phyloP scores from a whole-genome alignment of 768 basidiomycete genomes.

The Kwoniella newhampshirensis region DNA sequence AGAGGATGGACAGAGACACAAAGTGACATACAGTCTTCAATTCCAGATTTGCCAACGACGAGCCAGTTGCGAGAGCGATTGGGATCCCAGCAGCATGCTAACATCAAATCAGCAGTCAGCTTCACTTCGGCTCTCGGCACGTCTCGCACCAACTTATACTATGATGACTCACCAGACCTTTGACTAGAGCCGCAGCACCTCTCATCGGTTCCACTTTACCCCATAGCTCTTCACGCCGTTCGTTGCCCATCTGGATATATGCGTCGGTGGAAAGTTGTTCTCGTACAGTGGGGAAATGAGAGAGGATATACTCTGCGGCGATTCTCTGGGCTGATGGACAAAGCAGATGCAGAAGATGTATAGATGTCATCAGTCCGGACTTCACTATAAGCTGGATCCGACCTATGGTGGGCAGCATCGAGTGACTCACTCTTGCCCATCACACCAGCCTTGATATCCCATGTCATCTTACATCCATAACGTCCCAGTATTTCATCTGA shows the following conservation, averaged over 20 bases:
- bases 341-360: no score
- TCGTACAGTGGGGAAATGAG: constrained; percentile 37
- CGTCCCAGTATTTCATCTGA: constrained; percentile 47
- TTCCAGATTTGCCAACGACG: constrained; percentile 30
- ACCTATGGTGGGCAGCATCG: background rate
- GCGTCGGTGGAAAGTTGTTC: constrained; percentile 46
- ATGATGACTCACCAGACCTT: constrained; percentile 39
- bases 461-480: constrained; percentile 47
- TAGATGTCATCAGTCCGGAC: no score
- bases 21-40: constrained; percentile 43
- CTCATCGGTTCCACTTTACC: constrained; percentile 44
- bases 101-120: background rate
- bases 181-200: constrained; percentile 46
- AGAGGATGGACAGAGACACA: background rate
- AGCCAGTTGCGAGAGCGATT: constrained; percentile 50
- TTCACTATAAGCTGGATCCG: no score
- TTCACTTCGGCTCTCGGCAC: no score
- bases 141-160: no score
- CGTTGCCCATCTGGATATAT: constrained; percentile 39
- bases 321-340: background rate
- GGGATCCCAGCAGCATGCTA: constrained; percentile 49
- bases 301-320: constrained; percentile 41
- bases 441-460: constrained; percentile 50
- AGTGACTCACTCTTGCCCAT: constrained; percentile 48
- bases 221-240: constrained; percentile 41